Evolutionary conservation across 169 alveolate species (phyloP), one percentile per base, ranked within the genome.

Genomic region (Eimeria zaria): DNA sequence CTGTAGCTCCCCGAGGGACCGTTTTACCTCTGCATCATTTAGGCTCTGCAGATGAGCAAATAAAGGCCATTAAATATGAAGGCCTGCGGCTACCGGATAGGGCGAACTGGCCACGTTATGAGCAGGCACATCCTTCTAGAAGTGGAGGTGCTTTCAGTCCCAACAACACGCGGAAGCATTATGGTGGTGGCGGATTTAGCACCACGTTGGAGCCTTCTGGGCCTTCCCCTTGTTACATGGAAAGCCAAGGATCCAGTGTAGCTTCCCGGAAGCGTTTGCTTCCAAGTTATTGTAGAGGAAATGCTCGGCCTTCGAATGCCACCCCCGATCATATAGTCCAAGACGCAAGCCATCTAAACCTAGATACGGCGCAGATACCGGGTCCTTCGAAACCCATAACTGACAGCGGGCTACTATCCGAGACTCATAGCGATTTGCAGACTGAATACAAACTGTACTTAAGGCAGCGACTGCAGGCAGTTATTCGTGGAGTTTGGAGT

Each of bases 401-500:
- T 39, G 73, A 5, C 27, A 30, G 48, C 91, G 30, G 55, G 53
- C 22, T 33, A 11, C 74, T 83, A 16, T 2, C 53, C 73, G 33
- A 33, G 2, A 53, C 33, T 30, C 58, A 27, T 30, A 2, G 27
- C 30, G 71, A 48, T 55, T 53, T 36, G 71, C 91, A 83, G 51
- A 55, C 51, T 9, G 73, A 83, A 83, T 83, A 48, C 73, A 39
- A 60, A 22, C 16, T 39, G 64, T 48, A 83, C 44, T 83, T 83
- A 51, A 48, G 20, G 30, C 51, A 18, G 12, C 91, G 91, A 53
- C 44, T 83, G 74, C 76, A 83, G 30, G 53, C 91, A 48, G 71
- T 83, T 36, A 51, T 83, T 4, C 30, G 48, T 53, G 73, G 91
- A 27, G 91, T 83, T 53, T 83, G 91, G 73, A 33, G 51, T 55